Base-by-base conservation (phyloP, 108 stramenopile genomes). In the Conticribra weissflogii region DNA sequence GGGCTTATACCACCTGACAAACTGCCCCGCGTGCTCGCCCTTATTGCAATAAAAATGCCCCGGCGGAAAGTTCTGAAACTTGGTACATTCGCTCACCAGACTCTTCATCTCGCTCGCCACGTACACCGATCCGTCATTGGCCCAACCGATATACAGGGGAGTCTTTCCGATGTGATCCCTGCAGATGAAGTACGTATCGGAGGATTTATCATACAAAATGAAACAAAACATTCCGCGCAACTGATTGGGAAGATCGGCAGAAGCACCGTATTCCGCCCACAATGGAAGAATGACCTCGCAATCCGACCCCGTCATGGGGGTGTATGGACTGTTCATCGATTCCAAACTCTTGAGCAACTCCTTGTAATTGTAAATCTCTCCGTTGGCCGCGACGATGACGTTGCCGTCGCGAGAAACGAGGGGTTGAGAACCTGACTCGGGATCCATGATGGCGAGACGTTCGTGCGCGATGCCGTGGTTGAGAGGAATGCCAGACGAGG, bases 341-440 rank as follows among this genome's bases (percentile, higher is more conserved):
- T n/a, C n/a, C n/a, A n/a, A n/a, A n/a, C n/a, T n/a, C 12, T 76
- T 71, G 76, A 95, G 96, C 9, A 98, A 78, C 70, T 97, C 96
- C 84, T 92, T 93, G 93, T 96, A 97, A 84, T 99, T 99, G 92
- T 99, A 99, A 56, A 99, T 94, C 86, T 99, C 98, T 19, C 98
- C 98, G 78, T 99, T 99, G 52, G 94, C 97, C 15, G 97, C 96
- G 1, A 97, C 93, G 64, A 96, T 89, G 48, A 98, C 81, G 49
- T 79, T 81, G 23, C 86, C 86, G 65, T 94, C 95, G 15, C 48
- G 70, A 12, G 88, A 90, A 31, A 88, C 89, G 9, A 98, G 82
- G 41, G 98, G 98, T 79, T 98, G 98, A 9, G 92, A 90, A 50
- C 98, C 98, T 50, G 83, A 84, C 64, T 98, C 98, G 21, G 98